These are phyloP conservation scores for Lactifluus pinguis DNA, from an alignment of 768 basidiomycete genomes.

Conservation along the genomic window DNA sequence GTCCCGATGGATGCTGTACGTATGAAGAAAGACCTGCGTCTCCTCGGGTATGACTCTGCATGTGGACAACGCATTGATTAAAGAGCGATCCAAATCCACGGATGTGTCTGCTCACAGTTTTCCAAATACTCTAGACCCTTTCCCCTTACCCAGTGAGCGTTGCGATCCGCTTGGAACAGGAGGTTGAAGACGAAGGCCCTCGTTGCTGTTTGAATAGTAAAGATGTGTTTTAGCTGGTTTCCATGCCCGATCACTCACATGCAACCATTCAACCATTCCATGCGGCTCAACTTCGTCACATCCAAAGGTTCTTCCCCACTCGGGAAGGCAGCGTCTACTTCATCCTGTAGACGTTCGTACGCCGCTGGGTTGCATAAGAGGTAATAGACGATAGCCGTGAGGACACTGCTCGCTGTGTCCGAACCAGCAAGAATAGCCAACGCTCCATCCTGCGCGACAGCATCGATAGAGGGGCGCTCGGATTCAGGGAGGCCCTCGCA, in stretches of 20 bases:
- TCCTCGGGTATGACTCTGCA: slow-evolving; percentile 11
- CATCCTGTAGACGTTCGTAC: slow-evolving; percentile 10
- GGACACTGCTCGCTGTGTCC: slow-evolving; percentile 32
- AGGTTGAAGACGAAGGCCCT: slow-evolving; percentile 40
- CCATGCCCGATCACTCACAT: slow-evolving; percentile 1
- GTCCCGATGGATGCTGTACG: slow-evolving; percentile 16
- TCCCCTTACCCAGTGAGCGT: slow-evolving; percentile 30
- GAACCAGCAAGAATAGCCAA: slow-evolving; percentile 36
- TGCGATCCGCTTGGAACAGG: slow-evolving; percentile 41
- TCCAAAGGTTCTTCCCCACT: slow-evolving; percentile 15
- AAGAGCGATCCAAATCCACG: not conserved
- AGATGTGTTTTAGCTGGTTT: not conserved
- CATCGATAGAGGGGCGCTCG: not conserved
- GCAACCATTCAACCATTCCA: slow-evolving; percentile 17
- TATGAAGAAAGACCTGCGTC: slow-evolving; percentile 15
- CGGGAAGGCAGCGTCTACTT: slow-evolving; percentile 8
- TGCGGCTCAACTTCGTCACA: not conserved
- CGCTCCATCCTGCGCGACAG: slow-evolving; percentile 28
- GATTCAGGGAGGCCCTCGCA: slow-evolving; percentile 7
- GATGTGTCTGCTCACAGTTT: not conserved
- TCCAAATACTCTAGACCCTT: slow-evolving; percentile 23
- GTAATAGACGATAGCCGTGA: slow-evolving; percentile 29
- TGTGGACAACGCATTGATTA: not conserved
- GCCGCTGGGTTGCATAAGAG: slow-evolving; percentile 28
- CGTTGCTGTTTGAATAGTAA: slow-evolving; percentile 32